These are phyloP conservation scores for Rickenella mellea DNA, from an alignment of 768 basidiomycete genomes.

Conservation along the genomic window DNA sequence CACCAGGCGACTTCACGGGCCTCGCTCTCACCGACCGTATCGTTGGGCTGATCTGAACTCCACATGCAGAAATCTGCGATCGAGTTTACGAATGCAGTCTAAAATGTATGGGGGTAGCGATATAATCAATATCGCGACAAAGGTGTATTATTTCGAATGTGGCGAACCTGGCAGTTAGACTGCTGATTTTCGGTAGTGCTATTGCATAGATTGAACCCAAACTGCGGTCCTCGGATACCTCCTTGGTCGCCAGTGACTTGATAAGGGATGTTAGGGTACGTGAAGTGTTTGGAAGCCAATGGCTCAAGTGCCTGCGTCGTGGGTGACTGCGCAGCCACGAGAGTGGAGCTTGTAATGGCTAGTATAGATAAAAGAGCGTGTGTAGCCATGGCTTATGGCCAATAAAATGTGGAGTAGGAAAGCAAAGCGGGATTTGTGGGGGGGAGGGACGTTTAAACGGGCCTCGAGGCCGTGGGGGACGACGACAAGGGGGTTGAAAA, in stretches of 20 bases:
- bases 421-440: too few species aligned
- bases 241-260: constrained; percentile 13
- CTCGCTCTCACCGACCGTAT: constrained; percentile 15
- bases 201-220: constrained; percentile 8
- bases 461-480: too few species aligned
- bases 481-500: too few species aligned
- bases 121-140: neutral
- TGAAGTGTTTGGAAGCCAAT: constrained; percentile 6
- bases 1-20: constrained; percentile 20
- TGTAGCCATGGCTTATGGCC: constrained; percentile 1
- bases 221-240: constrained; percentile 10
- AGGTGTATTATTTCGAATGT: too few species aligned
- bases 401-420: constrained; percentile 1
- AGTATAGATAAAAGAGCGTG: constrained; percentile 4
- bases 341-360: neutral
- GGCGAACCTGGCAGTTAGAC: constrained; percentile 7
- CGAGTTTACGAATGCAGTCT: constrained; percentile 1
- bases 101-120: neutral
- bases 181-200: constrained; percentile 8
- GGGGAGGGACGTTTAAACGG: too few species aligned
- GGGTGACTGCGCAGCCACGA: constrained; percentile 2
- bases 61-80: constrained; percentile 11
- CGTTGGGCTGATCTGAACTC: constrained; percentile 7
- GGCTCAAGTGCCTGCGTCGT: constrained; percentile 5
- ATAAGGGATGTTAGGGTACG: constrained; percentile 11